Percentiles rank a stretch among this genome's conserved stretches.
Conservation (phyloP, 2,329 filamentous ascomycete species). For the Colletotrichum tabaci region DNA sequence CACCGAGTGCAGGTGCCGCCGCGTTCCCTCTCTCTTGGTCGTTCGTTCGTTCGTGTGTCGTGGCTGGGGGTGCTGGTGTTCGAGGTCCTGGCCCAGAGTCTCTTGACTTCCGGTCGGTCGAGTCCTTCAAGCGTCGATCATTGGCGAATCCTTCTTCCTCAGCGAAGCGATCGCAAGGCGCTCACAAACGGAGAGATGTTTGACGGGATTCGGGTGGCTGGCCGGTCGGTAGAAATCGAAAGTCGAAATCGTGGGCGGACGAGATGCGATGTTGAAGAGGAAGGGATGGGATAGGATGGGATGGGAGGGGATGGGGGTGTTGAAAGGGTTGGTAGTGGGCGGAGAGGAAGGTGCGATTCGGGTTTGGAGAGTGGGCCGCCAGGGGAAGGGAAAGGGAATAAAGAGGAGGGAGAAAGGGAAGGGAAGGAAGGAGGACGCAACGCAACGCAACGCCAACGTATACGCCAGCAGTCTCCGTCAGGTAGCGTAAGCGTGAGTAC, state of each 20-base stretch:
- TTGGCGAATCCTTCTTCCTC: background rate
- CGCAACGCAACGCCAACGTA: conserved; percentile 6
- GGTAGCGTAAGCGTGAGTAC: conserved; percentile 20
- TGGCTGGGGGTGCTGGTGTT: conserved; percentile 8
- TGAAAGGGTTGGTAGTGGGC: conserved; percentile 43
- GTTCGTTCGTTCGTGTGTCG: conserved; percentile 14
- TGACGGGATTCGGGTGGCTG: conserved; percentile 13
- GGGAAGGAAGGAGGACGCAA: background rate
- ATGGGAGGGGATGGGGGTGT: conserved; percentile 42
- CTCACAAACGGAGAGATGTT: background rate
- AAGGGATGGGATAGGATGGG: conserved; percentile 26
- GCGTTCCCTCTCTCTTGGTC: background rate
- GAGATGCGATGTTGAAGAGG: conserved; percentile 34
- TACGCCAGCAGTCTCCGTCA: conserved; percentile 30
- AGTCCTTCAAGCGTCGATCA: conserved; percentile 10
- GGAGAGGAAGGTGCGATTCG: conserved; percentile 40
- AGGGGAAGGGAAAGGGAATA: conserved; percentile 29
- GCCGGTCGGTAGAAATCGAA: conserved; percentile 37
- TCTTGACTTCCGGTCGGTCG: conserved; percentile 16
- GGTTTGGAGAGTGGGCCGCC: conserved; percentile 36
- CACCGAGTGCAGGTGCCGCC: conserved; percentile 2
- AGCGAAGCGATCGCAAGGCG: conserved; percentile 24
- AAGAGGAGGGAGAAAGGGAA: conserved; percentile 6
- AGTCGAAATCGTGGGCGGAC: conserved; percentile 35
- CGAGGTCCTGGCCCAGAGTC: conserved; percentile 28